Evolutionary conservation across 768 basidiomycete species (phyloP).

Genomic region (Mycena venus): DNA sequence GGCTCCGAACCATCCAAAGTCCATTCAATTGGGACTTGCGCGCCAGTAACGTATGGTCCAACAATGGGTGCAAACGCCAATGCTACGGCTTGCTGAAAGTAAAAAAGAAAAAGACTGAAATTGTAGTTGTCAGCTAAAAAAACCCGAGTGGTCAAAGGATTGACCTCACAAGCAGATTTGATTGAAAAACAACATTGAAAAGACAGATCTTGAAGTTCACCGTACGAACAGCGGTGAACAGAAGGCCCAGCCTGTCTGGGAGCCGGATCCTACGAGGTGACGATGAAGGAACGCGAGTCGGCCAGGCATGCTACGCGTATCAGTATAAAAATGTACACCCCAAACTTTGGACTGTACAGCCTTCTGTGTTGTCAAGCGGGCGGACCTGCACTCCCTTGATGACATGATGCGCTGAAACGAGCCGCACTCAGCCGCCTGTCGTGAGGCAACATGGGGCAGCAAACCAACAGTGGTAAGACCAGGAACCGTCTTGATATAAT

Average conservation of each 20-base stretch:
- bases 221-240: conserved; percentile 23
- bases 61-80: conserved; percentile 15
- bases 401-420: neutral
- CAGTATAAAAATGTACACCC: conserved; percentile 15
- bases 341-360: neutral
- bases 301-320: neutral
- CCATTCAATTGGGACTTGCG: conserved; percentile 24
- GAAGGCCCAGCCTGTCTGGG: conserved; percentile 33
- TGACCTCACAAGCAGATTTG: conserved; percentile 7
- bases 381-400: neutral
- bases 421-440: neutral
- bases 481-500: too few relatives aligned
- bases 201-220: conserved; percentile 26
- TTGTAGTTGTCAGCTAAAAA: conserved; percentile 3
- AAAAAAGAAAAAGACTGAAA: conserved; percentile 18
- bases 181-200: conserved; percentile 15
- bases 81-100: neutral
- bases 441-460: too few relatives aligned
- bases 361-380: conserved; percentile 12
- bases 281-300: conserved; percentile 25
- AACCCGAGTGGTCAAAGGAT: neutral
- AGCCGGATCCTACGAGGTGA: conserved; percentile 26
- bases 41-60: conserved; percentile 22
- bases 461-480: too few relatives aligned
- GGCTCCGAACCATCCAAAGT: conserved; percentile 31